Conservation (phyloP, 108 stramenopile genomes). For the Aurantiochytrium sp. region DNA sequence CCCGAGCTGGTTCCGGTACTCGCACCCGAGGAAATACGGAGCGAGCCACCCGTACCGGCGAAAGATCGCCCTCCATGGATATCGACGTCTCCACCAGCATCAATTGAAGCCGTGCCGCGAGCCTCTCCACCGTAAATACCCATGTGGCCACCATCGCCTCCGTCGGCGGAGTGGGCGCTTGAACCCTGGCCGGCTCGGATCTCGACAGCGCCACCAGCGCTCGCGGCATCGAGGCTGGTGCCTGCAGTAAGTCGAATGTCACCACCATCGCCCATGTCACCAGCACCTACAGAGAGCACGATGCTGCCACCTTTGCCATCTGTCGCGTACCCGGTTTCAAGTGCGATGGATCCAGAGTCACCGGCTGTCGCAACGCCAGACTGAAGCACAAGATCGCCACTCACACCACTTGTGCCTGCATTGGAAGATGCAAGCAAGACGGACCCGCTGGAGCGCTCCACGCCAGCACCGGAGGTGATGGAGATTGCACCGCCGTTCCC, state of each 20-base stretch:
- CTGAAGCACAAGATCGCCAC: conserved; percentile 28
- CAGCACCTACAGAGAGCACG: conserved; percentile 26
- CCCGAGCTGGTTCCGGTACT: conserved; percentile 34
- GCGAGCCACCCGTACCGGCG: conserved; percentile 21
- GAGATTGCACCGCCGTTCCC: conserved; percentile 37
- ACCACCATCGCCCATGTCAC: conserved; percentile 39
- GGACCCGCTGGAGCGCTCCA: conserved; percentile 24
- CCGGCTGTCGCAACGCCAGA: conserved; percentile 27
- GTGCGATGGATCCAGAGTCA: neutral
- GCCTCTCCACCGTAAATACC: conserved; percentile 24
- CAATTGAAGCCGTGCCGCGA: conserved; percentile 23
- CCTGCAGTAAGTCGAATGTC: conserved; percentile 29
- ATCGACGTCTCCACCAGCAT: neutral
- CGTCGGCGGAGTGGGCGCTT: conserved; percentile 40
- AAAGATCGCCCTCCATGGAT: neutral
- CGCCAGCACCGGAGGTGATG: conserved; percentile 31
- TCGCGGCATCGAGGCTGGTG: neutral
- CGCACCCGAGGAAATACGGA: conserved; percentile 26
- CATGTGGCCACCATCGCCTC: conserved; percentile 60
- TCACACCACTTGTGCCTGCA: conserved; percentile 33
- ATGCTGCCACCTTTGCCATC: conserved; percentile 24
- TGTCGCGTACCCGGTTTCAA: neutral
- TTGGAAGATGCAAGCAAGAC: conserved; percentile 24
- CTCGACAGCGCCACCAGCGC: neutral
- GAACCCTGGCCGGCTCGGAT: conserved; percentile 16